phyloP scores from a whole-genome alignment of 345 rosid species.

The Crucihimalaya himalaica region DNA sequence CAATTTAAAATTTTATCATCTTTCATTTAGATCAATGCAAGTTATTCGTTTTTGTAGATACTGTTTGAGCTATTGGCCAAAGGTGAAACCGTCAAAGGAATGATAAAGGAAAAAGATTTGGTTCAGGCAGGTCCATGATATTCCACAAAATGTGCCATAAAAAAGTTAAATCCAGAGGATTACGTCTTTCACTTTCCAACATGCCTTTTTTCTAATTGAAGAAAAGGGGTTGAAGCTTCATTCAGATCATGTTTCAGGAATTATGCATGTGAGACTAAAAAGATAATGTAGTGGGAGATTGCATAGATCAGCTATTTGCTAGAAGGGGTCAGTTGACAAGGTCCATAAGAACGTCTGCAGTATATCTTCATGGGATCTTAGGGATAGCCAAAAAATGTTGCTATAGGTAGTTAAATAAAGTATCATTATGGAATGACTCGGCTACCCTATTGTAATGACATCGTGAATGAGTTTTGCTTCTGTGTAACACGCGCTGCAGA shows the following conservation, averaged over 20 bases:
- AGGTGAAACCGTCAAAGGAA: conserved; percentile 88
- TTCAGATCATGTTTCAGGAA: background rate
- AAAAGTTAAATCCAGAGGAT: background rate
- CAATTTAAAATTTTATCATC: background rate
- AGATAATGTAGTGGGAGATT: background rate
- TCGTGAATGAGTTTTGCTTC: conserved; percentile 6
- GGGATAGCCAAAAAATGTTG: background rate
- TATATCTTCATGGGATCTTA: background rate
- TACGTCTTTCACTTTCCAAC: background rate
- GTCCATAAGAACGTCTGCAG: background rate
- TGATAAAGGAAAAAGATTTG: conserved; percentile 79
- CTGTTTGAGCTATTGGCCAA: conserved; percentile 80
- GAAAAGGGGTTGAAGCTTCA: conserved; percentile 28
- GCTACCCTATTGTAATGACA: background rate
- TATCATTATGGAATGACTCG: background rate
- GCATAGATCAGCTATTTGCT: background rate
- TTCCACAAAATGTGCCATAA: background rate
- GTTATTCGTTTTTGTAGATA: conserved; percentile 52
- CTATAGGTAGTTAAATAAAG: too few species aligned
- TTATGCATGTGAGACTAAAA: too few species aligned
- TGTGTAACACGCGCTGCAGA: conserved; percentile 50
- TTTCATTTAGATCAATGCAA: background rate
- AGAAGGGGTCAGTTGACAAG: background rate
- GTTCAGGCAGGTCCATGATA: conserved; percentile 74
- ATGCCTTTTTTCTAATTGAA: too few species aligned